Percentiles rank a stretch among this genome's conserved stretches.
Conservation (phyloP, 2,329 filamentous ascomycete species). For the Neoarthrinium moseri region DNA sequence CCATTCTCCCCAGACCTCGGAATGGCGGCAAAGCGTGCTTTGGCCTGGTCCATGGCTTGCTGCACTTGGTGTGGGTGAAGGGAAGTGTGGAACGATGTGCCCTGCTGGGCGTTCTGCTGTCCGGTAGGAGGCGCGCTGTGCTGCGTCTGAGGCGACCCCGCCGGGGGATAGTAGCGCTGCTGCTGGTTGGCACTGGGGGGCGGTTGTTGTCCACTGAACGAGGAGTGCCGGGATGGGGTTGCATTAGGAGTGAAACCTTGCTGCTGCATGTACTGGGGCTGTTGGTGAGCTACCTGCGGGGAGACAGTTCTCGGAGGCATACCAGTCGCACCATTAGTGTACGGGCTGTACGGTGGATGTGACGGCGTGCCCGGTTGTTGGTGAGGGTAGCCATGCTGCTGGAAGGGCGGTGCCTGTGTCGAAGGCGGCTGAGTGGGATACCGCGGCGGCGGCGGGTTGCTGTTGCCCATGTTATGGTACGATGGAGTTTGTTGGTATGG, state of each 20-base stretch:
- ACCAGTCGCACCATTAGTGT: slow-evolving; percentile 24
- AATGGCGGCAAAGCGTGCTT: slow-evolving; percentile 27
- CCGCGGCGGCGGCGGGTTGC: slow-evolving; percentile 32
- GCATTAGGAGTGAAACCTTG: slow-evolving; percentile 23
- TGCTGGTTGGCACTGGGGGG: slow-evolving; percentile 22
- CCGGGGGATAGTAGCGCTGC: slow-evolving; percentile 23
- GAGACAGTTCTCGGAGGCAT: slow-evolving; percentile 27
- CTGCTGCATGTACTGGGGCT: slow-evolving; percentile 24
- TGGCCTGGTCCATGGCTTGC: slow-evolving; percentile 31
- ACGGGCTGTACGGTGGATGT: slow-evolving; percentile 25
- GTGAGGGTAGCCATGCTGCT: slow-evolving; percentile 24
- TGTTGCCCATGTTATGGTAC: slow-evolving; percentile 39
- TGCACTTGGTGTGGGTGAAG: slow-evolving; percentile 28
- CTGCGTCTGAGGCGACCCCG: slow-evolving; percentile 21
- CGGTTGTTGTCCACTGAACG: slow-evolving; percentile 24
- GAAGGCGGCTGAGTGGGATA: slow-evolving; percentile 25
- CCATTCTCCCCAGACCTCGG: slow-evolving; percentile 24
- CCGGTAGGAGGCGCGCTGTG: slow-evolving; percentile 18
- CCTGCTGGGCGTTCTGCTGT: slow-evolving; percentile 19
- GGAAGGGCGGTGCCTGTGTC: slow-evolving; percentile 18
- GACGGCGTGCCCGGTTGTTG: slow-evolving; percentile 24
- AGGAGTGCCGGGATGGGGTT: slow-evolving; percentile 25
- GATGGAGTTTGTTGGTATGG: slow-evolving; percentile 35
- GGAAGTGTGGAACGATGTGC: slow-evolving; percentile 26
- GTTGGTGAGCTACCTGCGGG: slow-evolving; percentile 27